phyloP scores from a whole-genome alignment of 2,329 filamentous ascomycete species.

The Fusarium sp. region DNA sequence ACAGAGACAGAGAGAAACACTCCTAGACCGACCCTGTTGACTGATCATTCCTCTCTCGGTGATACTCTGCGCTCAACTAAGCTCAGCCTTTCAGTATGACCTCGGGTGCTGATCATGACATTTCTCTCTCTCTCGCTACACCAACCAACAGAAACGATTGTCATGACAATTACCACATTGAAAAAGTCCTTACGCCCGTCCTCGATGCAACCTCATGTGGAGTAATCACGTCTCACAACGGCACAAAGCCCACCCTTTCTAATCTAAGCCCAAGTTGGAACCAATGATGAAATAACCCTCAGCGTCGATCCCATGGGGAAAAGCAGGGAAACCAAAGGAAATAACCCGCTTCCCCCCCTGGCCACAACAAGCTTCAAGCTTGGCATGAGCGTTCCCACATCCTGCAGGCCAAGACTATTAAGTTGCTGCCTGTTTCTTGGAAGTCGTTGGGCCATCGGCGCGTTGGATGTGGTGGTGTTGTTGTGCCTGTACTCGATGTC shows the following conservation, averaged over 20 bases:
- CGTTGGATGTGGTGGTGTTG: too few species aligned
- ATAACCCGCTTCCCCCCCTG: not conserved
- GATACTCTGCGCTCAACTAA: not conserved
- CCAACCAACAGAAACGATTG: not conserved
- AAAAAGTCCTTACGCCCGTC: not conserved
- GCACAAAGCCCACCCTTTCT: not conserved
- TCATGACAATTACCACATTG: not conserved
- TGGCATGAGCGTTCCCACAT: constrained; percentile 11
- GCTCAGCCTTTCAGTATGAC: too few species aligned
- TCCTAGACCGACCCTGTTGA: too few species aligned
- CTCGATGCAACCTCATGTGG: not conserved
- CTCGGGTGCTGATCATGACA: too few species aligned
- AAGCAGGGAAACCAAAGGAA: constrained; percentile 19
- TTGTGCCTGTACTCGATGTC: too few species aligned
- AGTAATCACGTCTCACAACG: not conserved
- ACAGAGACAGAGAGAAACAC: too few species aligned
- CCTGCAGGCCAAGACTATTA: constrained; percentile 28
- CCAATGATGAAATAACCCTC: constrained; percentile 16
- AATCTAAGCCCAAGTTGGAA: not conserved
- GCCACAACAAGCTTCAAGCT: not conserved
- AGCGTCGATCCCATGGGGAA: constrained; percentile 27
- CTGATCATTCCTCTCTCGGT: not conserved
- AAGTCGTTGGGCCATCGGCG: constrained; percentile 9
- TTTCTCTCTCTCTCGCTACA: too few species aligned
- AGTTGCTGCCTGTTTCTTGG: constrained; percentile 32